phyloP scores from a whole-genome alignment of 2,329 filamentous ascomycete genomes.

The Tolypocladium paradoxum region DNA sequence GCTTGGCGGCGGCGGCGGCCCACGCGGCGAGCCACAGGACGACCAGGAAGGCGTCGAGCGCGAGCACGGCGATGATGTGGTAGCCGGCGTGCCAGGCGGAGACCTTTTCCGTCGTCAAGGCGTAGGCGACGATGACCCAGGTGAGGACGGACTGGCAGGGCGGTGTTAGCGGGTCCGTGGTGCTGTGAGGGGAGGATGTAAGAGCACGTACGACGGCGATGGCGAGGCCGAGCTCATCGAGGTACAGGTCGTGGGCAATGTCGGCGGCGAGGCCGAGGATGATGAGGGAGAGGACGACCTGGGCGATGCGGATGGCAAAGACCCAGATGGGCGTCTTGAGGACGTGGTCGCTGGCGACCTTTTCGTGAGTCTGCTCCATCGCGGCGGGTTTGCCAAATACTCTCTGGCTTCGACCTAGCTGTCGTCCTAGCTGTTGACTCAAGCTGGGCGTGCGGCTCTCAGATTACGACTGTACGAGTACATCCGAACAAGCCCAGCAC shows the following conservation, averaged over 20 bases:
- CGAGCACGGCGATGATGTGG: slow-evolving; percentile 32
- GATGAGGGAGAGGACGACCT: slow-evolving; percentile 30
- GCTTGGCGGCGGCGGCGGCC: slow-evolving; percentile 27
- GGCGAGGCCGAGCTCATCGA: slow-evolving; percentile 28
- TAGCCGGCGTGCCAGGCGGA: slow-evolving; percentile 23
- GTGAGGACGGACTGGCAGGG: slow-evolving; percentile 29
- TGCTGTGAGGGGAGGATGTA: too few relatives aligned
- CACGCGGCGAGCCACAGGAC: slow-evolving; percentile 37
- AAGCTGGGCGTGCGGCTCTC: background rate
- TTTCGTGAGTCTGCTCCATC: slow-evolving; percentile 11
- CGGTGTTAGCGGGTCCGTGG: background rate
- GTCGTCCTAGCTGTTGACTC: background rate
- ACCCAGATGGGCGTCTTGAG: slow-evolving; percentile 33
- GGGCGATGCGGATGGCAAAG: slow-evolving; percentile 26
- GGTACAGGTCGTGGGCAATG: slow-evolving; percentile 29
- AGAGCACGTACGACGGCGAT: slow-evolving; percentile 26
- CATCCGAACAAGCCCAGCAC: too few relatives aligned
- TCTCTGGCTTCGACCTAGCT: background rate
- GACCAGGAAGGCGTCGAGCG: slow-evolving; percentile 31
- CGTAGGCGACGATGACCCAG: slow-evolving; percentile 32
- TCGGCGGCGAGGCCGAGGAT: slow-evolving; percentile 30
- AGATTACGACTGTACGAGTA: too few relatives aligned
- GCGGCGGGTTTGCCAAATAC: background rate
- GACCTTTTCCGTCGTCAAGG: slow-evolving; percentile 29
- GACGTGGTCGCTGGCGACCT: slow-evolving; percentile 13